These are phyloP conservation scores for Leccinum rimulosum DNA, from an alignment of 768 basidiomycete genomes.

Conservation along the genomic window DNA sequence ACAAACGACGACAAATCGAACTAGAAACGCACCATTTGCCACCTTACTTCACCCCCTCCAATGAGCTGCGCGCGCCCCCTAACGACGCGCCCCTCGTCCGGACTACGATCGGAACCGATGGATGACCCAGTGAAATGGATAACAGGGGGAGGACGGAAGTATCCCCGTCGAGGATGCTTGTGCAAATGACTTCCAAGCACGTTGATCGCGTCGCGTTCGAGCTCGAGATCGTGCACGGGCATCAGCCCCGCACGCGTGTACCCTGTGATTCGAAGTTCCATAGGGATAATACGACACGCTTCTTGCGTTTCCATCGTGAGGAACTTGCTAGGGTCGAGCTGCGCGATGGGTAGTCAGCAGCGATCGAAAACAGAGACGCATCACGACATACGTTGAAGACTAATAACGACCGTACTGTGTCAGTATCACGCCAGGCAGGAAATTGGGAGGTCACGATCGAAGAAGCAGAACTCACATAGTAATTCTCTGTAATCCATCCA, in stretches of 20 bases:
- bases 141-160: constrained; percentile 40
- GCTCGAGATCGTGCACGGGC: constrained; percentile 15
- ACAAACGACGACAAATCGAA: not conserved
- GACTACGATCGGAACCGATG: constrained; percentile 35
- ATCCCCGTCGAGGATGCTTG: constrained; percentile 2
- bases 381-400: constrained; percentile 24
- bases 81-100: constrained; percentile 33
- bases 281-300: constrained; percentile 52
- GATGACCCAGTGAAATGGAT: constrained; percentile 51
- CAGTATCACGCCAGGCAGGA: not conserved
- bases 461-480: constrained; percentile 38
- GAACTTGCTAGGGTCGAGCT: constrained; percentile 32
- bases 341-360: not conserved
- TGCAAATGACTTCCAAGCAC: constrained; percentile 7
- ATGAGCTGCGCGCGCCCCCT: constrained; percentile 48
- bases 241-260: constrained; percentile 33
- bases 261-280: constrained; percentile 42
- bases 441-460: not conserved
- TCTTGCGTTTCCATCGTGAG: constrained; percentile 35
- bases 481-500: constrained; percentile 60
- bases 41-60: constrained; percentile 48
- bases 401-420: not conserved
- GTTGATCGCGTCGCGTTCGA: constrained; percentile 8
- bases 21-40: constrained; percentile 43
- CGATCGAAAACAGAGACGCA: not conserved